A percentile compares a stretch with the other conserved stretches of the same genome.
Evolutionary conservation across 208 protist species (phyloP).

Genomic region (Balamuthia mandrillaris): DNA sequence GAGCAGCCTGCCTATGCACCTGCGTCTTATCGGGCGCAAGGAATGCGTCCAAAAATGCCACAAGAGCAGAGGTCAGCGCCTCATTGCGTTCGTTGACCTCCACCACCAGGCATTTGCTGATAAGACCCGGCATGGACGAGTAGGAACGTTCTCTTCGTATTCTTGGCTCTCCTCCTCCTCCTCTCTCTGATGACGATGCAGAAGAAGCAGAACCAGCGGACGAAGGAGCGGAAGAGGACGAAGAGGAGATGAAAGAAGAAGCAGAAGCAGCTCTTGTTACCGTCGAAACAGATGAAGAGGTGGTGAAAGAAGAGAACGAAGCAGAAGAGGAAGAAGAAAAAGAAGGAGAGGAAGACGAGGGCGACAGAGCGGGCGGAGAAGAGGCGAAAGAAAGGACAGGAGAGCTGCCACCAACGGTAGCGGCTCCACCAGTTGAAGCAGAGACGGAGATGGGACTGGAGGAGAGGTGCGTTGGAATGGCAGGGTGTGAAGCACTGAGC

Average conservation of each 20-base stretch:
- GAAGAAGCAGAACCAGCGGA: neutral
- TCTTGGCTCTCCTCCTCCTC: neutral
- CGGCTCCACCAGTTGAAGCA: too few relatives aligned
- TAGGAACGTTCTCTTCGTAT: neutral
- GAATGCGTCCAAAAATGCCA: constrained; percentile 30
- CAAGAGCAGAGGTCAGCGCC: neutral
- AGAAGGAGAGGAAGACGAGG: neutral
- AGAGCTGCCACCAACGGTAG: neutral
- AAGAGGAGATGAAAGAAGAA: neutral
- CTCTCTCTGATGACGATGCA: neutral
- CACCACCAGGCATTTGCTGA: neutral
- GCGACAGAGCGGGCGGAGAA: neutral
- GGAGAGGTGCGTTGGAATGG: neutral
- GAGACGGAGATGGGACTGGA: too few relatives aligned
- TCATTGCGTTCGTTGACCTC: constrained; percentile 10
- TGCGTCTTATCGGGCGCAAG: neutral
- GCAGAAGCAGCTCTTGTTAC: neutral
- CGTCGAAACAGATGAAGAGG: neutral
- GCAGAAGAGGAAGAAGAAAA: neutral
- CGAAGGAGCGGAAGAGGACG: neutral
- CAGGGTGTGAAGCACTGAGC: neutral
- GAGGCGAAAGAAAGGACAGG: neutral
- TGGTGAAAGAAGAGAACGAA: neutral
- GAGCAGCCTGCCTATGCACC: neutral
- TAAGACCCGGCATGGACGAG: neutral